phyloP scores from a whole-genome alignment of 2,329 filamentous ascomycete genomes.

The Penicillium brevicompactum region DNA sequence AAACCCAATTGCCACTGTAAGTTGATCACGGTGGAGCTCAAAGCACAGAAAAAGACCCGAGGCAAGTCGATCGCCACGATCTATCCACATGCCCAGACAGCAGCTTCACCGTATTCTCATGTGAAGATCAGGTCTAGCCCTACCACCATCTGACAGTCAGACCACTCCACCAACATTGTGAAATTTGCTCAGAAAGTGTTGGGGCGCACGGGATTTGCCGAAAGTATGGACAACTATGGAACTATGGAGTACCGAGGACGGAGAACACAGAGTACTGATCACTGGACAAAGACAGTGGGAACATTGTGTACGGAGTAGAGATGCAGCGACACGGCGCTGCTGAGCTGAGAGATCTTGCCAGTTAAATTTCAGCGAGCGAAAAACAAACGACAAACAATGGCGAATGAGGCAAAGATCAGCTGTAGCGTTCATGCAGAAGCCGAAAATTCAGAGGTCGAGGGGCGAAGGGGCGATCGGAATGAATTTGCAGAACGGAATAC shows the following conservation, averaged over 20 bases:
- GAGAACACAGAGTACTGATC: not conserved
- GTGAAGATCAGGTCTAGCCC: constrained; percentile 14
- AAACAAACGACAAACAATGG: not conserved
- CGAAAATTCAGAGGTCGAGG: not conserved
- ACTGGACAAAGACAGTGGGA: not conserved
- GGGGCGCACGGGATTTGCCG: not conserved
- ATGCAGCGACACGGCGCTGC: not conserved
- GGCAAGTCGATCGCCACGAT: constrained; percentile 16
- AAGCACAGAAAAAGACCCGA: constrained; percentile 22
- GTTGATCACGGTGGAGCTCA: constrained; percentile 6
- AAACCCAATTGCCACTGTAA: constrained; percentile 14
- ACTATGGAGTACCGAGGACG: too few species aligned
- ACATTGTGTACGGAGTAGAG: not conserved
- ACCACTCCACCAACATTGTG: not conserved
- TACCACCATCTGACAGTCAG: not conserved
- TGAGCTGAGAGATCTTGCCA: not conserved
- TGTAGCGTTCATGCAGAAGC: constrained; percentile 1
- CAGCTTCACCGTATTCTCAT: constrained; percentile 13
- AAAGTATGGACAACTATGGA: not conserved
- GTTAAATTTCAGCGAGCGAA: not conserved
- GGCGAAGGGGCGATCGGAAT: not conserved
- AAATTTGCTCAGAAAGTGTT: not conserved
- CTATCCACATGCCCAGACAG: constrained; percentile 7
- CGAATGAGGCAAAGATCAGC: constrained; percentile 1
- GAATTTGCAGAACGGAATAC: constrained; percentile 2